Evolutionary conservation across 2,329 filamentous ascomycete genomes (phyloP), one percentile per base, ranked within the genome.

Genomic region (Aspergillus uvarum): DNA sequence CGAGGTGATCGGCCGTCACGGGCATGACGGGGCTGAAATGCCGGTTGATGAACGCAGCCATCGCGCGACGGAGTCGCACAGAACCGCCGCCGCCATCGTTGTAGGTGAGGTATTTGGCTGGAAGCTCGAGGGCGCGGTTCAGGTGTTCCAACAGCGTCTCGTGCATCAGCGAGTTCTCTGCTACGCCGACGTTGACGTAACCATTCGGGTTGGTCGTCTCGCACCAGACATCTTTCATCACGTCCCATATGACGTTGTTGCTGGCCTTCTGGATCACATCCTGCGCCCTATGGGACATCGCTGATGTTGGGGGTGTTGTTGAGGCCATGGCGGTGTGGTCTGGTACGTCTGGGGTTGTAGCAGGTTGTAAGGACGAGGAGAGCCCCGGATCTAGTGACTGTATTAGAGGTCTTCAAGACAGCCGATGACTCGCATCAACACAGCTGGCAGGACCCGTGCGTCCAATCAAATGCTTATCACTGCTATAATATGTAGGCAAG

Each of bases 101-200:
- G 60, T 77, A 78, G 12, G 75, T 77, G 48, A 78, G 70, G 21
- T 68, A 71, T 48, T 68, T 65, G 16, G 66, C 62, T 0, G 70
- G 68, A 1, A 76, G 53, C 2, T 75, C 66, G 6, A 79, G 64
- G 49, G 78, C 76, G 2, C 65, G 63, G 64, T 81, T 78, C 31
- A 73, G 54, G 79, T 79, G 80, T 21, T 77, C 65, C 2, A 76
- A 68, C 3, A 84, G 73, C 3, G 73, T 66, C 19, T 76, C 65
- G 58, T 84, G 82, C 81, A 84, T 83, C 47, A 85, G 75, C 0
- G 71, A 69, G 65, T 85, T 84, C 67, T 85, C 83, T 5, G 83
- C 82, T 1, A 84, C 73, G 1, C 82, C 82, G 0, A 85, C 74
- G 59, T 78, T 83, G 32, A 83, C 70, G 60, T 79, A 82, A 26